Percentiles rank a stretch among this genome's conserved stretches.
These are phyloP conservation scores for Didymosphaeria variabile DNA, from an alignment of 2,329 filamentous ascomycete species.

Conservation along the genomic window DNA sequence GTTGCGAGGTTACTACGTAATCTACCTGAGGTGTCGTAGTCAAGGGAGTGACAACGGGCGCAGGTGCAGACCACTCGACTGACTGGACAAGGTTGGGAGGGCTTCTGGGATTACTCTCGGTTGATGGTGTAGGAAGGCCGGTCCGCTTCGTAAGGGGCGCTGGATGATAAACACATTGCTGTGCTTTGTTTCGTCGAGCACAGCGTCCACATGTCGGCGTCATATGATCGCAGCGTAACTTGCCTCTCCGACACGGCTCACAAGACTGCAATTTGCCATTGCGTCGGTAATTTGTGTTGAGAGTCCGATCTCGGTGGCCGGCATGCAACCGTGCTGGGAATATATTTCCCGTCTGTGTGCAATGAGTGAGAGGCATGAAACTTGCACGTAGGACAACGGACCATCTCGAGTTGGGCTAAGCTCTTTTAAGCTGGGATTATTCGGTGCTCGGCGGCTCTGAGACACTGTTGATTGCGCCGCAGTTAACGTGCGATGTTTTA, in stretches of 20 bases:
- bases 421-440: background rate
- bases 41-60: conserved; percentile 1
- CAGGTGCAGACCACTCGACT: conserved; percentile 6
- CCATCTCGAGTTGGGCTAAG: conserved; percentile 1
- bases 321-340: conserved; percentile 39
- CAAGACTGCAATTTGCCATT: conserved; percentile 52
- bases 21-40: background rate
- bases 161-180: conserved; percentile 48
- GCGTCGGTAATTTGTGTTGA: conserved; percentile 41
- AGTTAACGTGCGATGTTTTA: background rate
- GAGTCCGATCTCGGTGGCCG: conserved; percentile 36
- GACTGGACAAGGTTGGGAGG: conserved; percentile 17
- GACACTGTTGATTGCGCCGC: background rate
- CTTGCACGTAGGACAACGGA: background rate
- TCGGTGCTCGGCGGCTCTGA: background rate
- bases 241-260: conserved; percentile 48
- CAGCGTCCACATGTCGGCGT: conserved; percentile 47
- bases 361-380: conserved; percentile 1
- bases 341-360: conserved; percentile 35
- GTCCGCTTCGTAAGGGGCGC: conserved; percentile 43
- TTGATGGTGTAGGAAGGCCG: conserved; percentile 25
- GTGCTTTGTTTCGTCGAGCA: conserved; percentile 34
- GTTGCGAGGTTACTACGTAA: background rate
- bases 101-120: conserved; percentile 20
- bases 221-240: conserved; percentile 48